Base-by-base conservation (phyloP, 2,329 filamentous ascomycete genomes). In the Fusarium nanum region DNA sequence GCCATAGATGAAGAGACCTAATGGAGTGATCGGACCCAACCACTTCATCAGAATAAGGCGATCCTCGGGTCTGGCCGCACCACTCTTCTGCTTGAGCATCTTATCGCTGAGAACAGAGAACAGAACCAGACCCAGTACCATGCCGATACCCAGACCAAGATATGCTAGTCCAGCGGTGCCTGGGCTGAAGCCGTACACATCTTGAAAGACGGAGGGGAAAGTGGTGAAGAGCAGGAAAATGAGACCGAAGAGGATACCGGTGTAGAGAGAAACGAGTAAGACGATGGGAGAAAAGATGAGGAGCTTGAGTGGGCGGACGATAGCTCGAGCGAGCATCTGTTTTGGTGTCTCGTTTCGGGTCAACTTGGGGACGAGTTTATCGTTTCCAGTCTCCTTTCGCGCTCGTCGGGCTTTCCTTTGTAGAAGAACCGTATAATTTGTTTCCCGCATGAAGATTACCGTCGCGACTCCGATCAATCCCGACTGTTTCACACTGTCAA, bases 1-100 rank as follows among this genome's bases (percentile, higher is more conserved):
- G 41, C 88, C 88, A 73, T 89, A 90, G 75, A 85, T 82, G 65
- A 89, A 84, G 0, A 90, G 79, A 0, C 86, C 84, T 4, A 83
- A 68, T 0, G 88, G 87, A 2, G 89, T 82, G 37, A 88, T 79
- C 4, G 88, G 71, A 0, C 83, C 81, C 2, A 85, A 86, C 14
- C 86, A 79, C 55, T 89, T 84, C 80, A 91, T 87, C 0, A 86
- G 81, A 0, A 86, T 85, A 0, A 87, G 76, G 0, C 85, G 81
- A 67, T 82, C 82, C 65, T 88, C 86, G 1, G 86, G 83, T 7
- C 47, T 56, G 1, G 54, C 37, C 6, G 3, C 9, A 5, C 25
- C 34, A 2, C 47, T 41, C 34, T 54, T 57, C 12, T 34, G 12
- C 2, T 30, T 46, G 3, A 71, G 30, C 2, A 74, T 48, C 45